Percentiles rank a stretch among this genome's conserved stretches.
Conservation (phyloP, 371 early-diverging fungal genomes). For the Circinella minor region DNA sequence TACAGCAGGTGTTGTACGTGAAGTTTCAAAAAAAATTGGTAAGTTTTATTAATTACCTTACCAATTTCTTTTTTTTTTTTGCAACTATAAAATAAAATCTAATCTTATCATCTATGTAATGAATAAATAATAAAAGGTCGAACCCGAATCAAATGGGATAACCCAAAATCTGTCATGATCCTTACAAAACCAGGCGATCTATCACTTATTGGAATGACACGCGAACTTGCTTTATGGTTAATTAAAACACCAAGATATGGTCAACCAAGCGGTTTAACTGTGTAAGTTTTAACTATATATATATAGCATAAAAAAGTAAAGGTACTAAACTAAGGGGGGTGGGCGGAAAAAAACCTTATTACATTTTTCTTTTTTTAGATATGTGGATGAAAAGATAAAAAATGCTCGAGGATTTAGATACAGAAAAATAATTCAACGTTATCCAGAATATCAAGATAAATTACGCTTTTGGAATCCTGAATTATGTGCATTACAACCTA, state of each 20-base stretch:
- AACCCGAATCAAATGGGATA: slow-evolving; percentile 66
- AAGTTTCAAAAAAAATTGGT: slow-evolving; percentile 46
- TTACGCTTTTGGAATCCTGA: slow-evolving; percentile 82
- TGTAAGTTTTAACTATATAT: slow-evolving; percentile 43
- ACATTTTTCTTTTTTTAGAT: slow-evolving; percentile 29
- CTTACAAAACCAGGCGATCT: slow-evolving; percentile 91
- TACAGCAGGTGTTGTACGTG: slow-evolving; percentile 51
- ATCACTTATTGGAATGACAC: slow-evolving; percentile 75
- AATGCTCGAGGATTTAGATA: slow-evolving; percentile 62
- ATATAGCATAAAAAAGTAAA: no score
- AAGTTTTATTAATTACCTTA: neutral
- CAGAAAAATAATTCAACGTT: slow-evolving; percentile 33
- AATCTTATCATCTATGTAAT: no score
- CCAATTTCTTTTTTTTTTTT: no score
- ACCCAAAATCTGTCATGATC: slow-evolving; percentile 77
- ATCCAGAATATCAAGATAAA: slow-evolving; percentile 31
- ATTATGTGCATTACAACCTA: slow-evolving; percentile 67
- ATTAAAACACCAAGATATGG: slow-evolving; percentile 54
- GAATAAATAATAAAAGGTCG: slow-evolving; percentile 26
- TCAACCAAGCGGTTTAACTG: slow-evolving; percentile 61
- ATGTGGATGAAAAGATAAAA: slow-evolving; percentile 71
- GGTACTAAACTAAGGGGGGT: no score
- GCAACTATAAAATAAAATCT: neutral
- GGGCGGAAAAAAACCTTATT: no score
- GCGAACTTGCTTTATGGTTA: slow-evolving; percentile 83